Evolutionary conservation across 2,329 filamentous ascomycete genomes (phyloP), one percentile per base, ranked within the genome.

Genomic region (Anisogramma anomala): DNA sequence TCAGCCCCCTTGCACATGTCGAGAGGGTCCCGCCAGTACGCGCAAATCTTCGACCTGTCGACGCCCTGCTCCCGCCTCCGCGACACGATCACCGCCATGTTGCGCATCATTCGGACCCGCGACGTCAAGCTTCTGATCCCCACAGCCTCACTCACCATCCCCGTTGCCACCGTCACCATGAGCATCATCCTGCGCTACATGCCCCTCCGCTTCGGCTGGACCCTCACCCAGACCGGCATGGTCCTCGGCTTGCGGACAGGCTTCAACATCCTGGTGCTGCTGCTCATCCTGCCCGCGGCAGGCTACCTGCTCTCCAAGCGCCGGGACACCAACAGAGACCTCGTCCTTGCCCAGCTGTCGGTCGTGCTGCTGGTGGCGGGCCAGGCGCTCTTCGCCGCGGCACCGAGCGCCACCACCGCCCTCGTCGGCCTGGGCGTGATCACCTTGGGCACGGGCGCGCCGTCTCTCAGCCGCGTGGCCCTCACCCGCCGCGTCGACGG

Each of bases 361-460:
- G 27, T 30, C 4, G 13, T 43, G 6, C 19, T 42, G 2, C 26
- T 46, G 3, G 32, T 38, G 20, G 26, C 17, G 7, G 43, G 39
- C 26, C 39, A 45, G 32, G 14, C 14, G 3, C 14, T 45, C 19
- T 40, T 40, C 10, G 37, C 36, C 7, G 25, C 27, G 4, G 39
- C 26, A 4, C 31, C n/a, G 1, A 22, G 14, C 5, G 10, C 4
- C 3, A 13, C 10, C 6, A 11, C 26, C 3, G 37, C 37, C 4
- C 17, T 37, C 19, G 18, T 23, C 7, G 45, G 47, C 3, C 47
- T 48, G 6, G 13, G 18, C 22, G 10, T 48, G 8, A 28, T 46
- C 8, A 43, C 40, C 1, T 30, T 43, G 6, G 45, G 47, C 34
- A 33, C 45, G 6, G 42, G 36, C 13, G 15, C 42, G 10, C 45